phyloP scores from a whole-genome alignment of 805 yeast species.

The Wickerhamiella occidentalis region DNA sequence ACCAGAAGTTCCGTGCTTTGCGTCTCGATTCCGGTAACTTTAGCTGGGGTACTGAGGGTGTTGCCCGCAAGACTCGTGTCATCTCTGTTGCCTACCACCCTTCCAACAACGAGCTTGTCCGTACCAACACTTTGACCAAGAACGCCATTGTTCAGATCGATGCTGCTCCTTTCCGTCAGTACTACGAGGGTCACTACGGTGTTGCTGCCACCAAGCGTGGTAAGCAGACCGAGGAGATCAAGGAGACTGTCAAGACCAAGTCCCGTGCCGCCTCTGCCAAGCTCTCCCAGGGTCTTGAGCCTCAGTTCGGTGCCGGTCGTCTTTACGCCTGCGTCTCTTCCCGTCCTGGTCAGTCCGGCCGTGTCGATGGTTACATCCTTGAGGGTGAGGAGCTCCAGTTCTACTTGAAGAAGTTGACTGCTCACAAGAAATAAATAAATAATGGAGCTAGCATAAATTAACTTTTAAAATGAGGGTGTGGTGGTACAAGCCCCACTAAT shows the following conservation, averaged over 20 bases:
- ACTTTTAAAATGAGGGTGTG: neutral
- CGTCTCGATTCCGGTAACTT: slow-evolving; percentile 88
- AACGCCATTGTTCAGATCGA: slow-evolving; percentile 98
- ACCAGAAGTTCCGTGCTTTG: slow-evolving; percentile 98
- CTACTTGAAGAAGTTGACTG: slow-evolving; percentile 99
- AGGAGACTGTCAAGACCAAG: slow-evolving; percentile 48
- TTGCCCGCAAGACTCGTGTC: slow-evolving; percentile 97
- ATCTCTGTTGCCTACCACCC: slow-evolving; percentile 98
- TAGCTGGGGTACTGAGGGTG: slow-evolving; percentile 99
- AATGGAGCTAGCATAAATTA: slow-evolving; percentile 13
- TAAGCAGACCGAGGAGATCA: slow-evolving; percentile 73
- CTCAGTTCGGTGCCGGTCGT: slow-evolving; percentile 98
- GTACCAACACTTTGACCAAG: slow-evolving; percentile 99
- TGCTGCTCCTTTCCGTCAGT: slow-evolving; percentile 99
- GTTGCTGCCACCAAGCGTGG: slow-evolving; percentile 38
- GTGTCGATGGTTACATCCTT: slow-evolving; percentile 99
- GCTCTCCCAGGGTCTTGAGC: slow-evolving; percentile 80
- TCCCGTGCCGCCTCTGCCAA: slow-evolving; percentile 75
- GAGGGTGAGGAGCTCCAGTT: slow-evolving; percentile 99
- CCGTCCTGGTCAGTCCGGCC: slow-evolving; percentile 99
- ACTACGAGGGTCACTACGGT: slow-evolving; percentile 99
- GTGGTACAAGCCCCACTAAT: too few species aligned
- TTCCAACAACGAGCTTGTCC: slow-evolving; percentile 98
- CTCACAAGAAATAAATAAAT: slow-evolving; percentile 71
- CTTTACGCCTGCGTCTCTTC: slow-evolving; percentile 97